Evolutionary conservation across 2,329 filamentous ascomycete species (phyloP), one percentile per base, ranked within the genome.

Genomic region (Cladophialophora yegresii): DNA sequence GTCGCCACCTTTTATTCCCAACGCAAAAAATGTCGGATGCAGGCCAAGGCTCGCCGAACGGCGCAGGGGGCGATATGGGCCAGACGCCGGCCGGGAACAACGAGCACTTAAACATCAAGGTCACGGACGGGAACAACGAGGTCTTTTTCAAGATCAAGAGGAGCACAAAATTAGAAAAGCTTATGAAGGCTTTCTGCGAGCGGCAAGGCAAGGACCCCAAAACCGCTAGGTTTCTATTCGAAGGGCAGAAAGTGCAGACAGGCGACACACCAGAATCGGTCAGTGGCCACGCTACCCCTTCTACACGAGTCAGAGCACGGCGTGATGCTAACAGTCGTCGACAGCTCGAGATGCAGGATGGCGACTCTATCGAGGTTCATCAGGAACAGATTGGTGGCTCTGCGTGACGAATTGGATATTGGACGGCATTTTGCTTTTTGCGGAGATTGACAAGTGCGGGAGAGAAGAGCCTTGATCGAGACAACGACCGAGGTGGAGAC

Each of bases 101-200:
- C 32, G 93, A 98, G 80, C 95, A 99, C 78, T 83, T 99, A 4
- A 99, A 99, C 81, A 98, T 99, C 81, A 99, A 99, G 78, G 95
- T 99, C 13, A 98, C 95, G 0, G 95, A 99, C 73, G 97, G 96
- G 82, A 97, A 97, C 82, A 99, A 99, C 77, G 95, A 99, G 77
- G 93, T 99, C 73, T 99, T 98, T 79, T 99, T 99, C 84, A 99
- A 99, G 84, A 99, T 99, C 82, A 99, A 99, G 88, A 87, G 93
- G 43, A 92, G 89, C 23, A 99, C 95, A 0, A 91, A 92, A 77
- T 86, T 99, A 1, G 95, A 96, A 81, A 99, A 99, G 83, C 84
- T 99, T 61, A 99, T 99, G 95, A 89, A 92, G 67, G 95, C 95
- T 22, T 99, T 98, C 78, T 99, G 95, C 78, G 93, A 98, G 71